Conservation (phyloP, 1,284 basidiomycete genomes). For the Kwoniella shivajii region DNA sequence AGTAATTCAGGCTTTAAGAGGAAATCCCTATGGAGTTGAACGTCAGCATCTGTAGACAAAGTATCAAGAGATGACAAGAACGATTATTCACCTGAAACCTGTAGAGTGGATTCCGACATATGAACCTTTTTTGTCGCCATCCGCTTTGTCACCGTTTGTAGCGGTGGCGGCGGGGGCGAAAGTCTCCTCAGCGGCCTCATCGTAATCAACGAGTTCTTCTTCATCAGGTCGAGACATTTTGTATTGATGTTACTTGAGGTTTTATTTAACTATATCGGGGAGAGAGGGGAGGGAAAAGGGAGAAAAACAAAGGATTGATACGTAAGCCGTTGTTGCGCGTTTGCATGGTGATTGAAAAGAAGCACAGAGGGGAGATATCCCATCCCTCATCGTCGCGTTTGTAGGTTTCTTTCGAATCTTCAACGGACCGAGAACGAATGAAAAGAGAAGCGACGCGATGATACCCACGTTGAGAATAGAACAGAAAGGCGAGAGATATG, state of each 20-base stretch:
- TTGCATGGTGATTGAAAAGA: slow-evolving; percentile 1
- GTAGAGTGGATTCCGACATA: slow-evolving; percentile 97
- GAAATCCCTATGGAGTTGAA: slow-evolving; percentile 70
- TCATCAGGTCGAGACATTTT: slow-evolving; percentile 46
- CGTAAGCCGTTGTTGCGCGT: slow-evolving; percentile 24
- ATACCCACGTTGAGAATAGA: slow-evolving; percentile 10
- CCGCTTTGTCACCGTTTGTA: slow-evolving; percentile 62
- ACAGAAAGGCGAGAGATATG: too few species aligned
- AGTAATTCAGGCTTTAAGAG: slow-evolving; percentile 94
- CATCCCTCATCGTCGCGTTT: background rate
- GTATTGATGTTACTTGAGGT: background rate
- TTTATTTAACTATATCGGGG: slow-evolving; percentile 6
- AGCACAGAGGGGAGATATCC: background rate
- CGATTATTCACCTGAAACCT: slow-evolving; percentile 73
- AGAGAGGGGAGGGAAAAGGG: slow-evolving; percentile 4
- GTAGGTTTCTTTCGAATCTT: background rate
- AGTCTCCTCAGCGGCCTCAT: slow-evolving; percentile 89
- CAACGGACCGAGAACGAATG: background rate
- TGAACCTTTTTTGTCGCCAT: slow-evolving; percentile 89
- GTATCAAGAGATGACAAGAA: background rate
- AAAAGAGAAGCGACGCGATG: background rate
- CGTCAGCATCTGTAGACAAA: background rate
- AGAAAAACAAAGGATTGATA: slow-evolving; percentile 2
- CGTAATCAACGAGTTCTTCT: slow-evolving; percentile 72
- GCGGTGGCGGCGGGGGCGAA: slow-evolving; percentile 65